Base-by-base conservation (phyloP, 306 rosid genomes). In the Quercus mongolica region DNA sequence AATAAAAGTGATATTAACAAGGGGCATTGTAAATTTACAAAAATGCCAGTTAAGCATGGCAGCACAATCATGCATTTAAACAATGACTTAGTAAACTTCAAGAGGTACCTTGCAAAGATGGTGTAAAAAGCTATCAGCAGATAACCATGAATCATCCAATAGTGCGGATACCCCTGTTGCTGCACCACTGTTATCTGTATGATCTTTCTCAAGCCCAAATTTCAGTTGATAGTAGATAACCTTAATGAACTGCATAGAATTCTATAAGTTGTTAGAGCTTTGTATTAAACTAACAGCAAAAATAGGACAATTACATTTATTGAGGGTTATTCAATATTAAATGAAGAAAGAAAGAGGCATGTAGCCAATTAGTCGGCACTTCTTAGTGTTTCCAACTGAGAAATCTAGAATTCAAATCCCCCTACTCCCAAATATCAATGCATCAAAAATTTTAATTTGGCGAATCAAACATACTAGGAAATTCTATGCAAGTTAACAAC, bases 151-250 rank as follows among this genome's bases (percentile, higher is more conserved):
- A 79, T 94, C 95, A 71, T 92, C 97, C 71, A 91, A 68, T 76
- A 91, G 62, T 62, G 83, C 73, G 31, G 88, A 79, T 73, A 79
- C 81, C 68, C 87, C 72, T 73, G 73, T 78, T 74, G 75, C 87
- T 49, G 33, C 56, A 38, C 68, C 46, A 70, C 63, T 70, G 28
- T 76, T 67, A 61, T 80, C 74, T 54, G 59, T n/a, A 31, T 13
- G 73, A 56, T 88, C 94, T 80, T 86, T 94, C 80, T 83, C 89
- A 51, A 91, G 89, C 62, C 97, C 97, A 19, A 83, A 87, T 80
- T 88, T 92, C 46, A 92, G 90, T 84, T 94, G 98, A 90, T 91
- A 82, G 80, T 87, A 91, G 87, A 94, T 81, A 68, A 92, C 94
- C 86, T 83, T 88, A 25, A 87, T 84, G 88, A 90, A 92, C 97